Evolutionary conservation across 345 rosid genomes (phyloP), one percentile per base, ranked within the genome.

Genomic region (Chamaenerion angustifolium): DNA sequence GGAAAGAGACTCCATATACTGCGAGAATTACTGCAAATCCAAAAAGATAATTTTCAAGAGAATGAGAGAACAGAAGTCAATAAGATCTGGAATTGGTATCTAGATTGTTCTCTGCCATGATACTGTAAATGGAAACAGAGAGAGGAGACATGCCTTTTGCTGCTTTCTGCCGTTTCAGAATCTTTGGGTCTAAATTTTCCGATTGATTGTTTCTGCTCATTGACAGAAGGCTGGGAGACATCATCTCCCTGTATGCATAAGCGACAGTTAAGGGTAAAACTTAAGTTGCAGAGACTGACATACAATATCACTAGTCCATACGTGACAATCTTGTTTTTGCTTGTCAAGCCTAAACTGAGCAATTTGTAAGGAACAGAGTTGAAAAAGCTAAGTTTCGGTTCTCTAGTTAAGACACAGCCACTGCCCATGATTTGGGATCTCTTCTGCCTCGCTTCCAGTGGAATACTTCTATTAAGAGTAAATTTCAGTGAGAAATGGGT

Each of bases 1-100:
- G 12, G 57, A 55, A 78, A 68, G 71, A 72, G 59, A 64, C 73
- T 75, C 87, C 86, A 82, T 43, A 73, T 56, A 63, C 93, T 85
- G 66, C 63, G 74, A 62, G 74, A 70, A 64, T 56, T 71, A 51
- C 78, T 62, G 67, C 43, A 52, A 70, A 56, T 49, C 58, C 69
- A 42, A 53, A 50, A 51, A 43, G 35, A 35, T 43, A 56, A 27
- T 42, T 48, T 46, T 14, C 42, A 23, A 42, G 44, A 52, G 21
- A 12, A 49, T 10, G 49, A 13, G 42, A 52, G 42, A 16, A 58
- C 12, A 18, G 2, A 42, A 18, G 42, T 16, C 21, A 10, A 40
- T 7, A 47, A 46, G 48, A 13, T 40, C 41, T 12, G 43, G 23
- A 40, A 31, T 31, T 31, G 8, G 37, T 31, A 31, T 31, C 37